Percentiles rank a stretch among this genome's conserved stretches.
phyloP scores from a whole-genome alignment of 805 yeast genomes.

The Metschnikowia peoriensis region DNA sequence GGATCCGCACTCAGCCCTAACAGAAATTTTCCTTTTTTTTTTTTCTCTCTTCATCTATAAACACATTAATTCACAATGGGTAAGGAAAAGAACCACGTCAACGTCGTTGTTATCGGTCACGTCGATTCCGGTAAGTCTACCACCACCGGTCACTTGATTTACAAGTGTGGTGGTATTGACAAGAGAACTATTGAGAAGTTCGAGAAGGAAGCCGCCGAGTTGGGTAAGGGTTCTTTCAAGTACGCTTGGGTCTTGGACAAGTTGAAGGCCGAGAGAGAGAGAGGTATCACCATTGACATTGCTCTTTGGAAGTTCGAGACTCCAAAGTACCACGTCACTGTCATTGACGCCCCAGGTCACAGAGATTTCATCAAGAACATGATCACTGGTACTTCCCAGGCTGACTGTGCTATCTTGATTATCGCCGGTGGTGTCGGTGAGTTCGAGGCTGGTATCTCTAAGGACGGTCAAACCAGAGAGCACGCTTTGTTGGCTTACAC shows the following conservation, averaged over 20 bases:
- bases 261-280: constrained; percentile 93
- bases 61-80: constrained; percentile 5
- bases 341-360: constrained; percentile 95
- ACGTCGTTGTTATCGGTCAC: constrained; percentile 99
- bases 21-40: neutral
- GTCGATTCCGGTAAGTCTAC: constrained; percentile 98
- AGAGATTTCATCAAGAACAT: constrained; percentile 95
- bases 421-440: constrained; percentile 93
- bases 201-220: constrained; percentile 97
- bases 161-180: constrained; percentile 99
- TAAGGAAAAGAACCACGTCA: constrained; percentile 42
- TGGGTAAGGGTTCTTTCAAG: constrained; percentile 96
- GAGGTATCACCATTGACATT: constrained; percentile 95
- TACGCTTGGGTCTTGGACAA: constrained; percentile 98
- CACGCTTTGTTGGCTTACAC: constrained; percentile 81
- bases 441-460: constrained; percentile 93
- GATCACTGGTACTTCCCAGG: constrained; percentile 94
- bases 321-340: constrained; percentile 85
- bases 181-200: constrained; percentile 98
- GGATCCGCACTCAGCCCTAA: constrained; percentile 7
- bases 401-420: constrained; percentile 87
- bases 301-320: constrained; percentile 93
- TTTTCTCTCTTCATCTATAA: neutral
- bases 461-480: constrained; percentile 95
- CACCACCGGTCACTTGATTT: constrained; percentile 98